Evolutionary conservation across 768 basidiomycete genomes (phyloP).

Genomic region (Tulasnella sp.): DNA sequence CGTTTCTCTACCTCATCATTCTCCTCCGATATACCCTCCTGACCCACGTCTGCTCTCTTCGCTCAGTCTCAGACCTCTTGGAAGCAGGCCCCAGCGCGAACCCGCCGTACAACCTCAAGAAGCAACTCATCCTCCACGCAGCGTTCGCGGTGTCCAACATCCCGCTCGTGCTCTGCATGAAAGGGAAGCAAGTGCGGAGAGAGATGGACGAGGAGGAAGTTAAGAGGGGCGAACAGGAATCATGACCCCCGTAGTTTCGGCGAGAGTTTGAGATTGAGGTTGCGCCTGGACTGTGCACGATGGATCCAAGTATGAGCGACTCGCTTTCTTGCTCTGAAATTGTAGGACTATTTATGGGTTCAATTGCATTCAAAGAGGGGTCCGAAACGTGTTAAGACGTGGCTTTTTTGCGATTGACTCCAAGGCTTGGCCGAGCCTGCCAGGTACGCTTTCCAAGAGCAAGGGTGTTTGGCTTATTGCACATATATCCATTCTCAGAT

Average conservation of each 20-base stretch:
- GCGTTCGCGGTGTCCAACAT: constrained; percentile 33
- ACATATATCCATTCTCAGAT: neutral
- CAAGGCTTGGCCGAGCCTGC: too few relatives aligned
- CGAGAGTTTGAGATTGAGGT: too few relatives aligned
- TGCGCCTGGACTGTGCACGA: too few relatives aligned
- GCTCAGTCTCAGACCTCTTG: neutral
- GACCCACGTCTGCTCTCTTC: too few relatives aligned
- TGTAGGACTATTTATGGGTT: too few relatives aligned
- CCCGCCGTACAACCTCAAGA: constrained; percentile 65
- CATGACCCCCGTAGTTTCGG: too few relatives aligned
- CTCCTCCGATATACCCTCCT: neutral
- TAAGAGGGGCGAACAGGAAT: constrained; percentile 24
- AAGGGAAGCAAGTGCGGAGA: constrained; percentile 51
- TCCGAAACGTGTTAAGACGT: too few relatives aligned
- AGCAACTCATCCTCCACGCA: constrained; percentile 57
- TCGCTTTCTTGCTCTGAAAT: too few relatives aligned
- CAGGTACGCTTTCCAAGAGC: too few relatives aligned
- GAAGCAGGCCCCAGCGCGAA: constrained; percentile 40
- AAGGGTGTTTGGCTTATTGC: neutral
- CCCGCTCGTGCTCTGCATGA: constrained; percentile 38
- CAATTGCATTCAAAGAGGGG: too few relatives aligned
- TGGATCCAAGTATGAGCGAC: too few relatives aligned
- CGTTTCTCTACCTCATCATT: constrained; percentile 22
- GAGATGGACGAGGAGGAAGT: constrained; percentile 40
- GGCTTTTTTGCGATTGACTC: too few relatives aligned